Evolutionary conservation across 306 rosid genomes (phyloP), one percentile per base, ranked within the genome.

Genomic region (Clitoria ternatea): DNA sequence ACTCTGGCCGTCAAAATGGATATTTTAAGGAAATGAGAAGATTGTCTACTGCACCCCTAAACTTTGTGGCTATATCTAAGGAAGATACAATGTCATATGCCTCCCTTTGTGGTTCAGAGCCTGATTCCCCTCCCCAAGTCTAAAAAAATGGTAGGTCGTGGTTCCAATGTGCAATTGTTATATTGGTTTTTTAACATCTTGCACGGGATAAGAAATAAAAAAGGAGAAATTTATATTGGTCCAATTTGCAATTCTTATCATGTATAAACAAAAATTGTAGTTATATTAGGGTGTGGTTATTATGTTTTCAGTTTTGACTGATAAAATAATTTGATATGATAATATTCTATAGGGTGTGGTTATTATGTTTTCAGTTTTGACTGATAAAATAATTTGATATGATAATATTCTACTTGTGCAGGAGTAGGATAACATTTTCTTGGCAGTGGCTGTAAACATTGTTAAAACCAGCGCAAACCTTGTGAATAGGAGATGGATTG

Each of bases 71-170:
- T 20, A 80, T 90, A 29, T 52, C 96, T 1, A 94, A 89, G 81
- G 98, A 94, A 72, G 98, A 94, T 66, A 84, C 98, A 10, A 89
- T 94, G 89, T 94, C 98, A 4, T 90, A 77, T 69, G 89, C 94
- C 19, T 92, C 98, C 0, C 74, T 84, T 8, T 88, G 90, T 76
- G 90, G 97, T 68, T 94, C 98, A 6, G 98, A 90, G 86, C 88
- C 86, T 12, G 97, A 87, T 45, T 94, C 97, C 5, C 98, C 98
- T 40, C 90, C 98, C 40, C 96, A 73, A 66, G 76, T 52, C 68
- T 90, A 81, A 27, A 57, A 66, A 75, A 78, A 63, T 44, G 88
- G 91, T 78, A 78, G 0, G 69, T 69, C 50, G 33, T 62, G 45
- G 69, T 56, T 67, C 39, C 54, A 42, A 3, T 40, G 4, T 55